Conservation (phyloP, 208 protist genomes). For the Crithidia acanthocephali region DNA sequence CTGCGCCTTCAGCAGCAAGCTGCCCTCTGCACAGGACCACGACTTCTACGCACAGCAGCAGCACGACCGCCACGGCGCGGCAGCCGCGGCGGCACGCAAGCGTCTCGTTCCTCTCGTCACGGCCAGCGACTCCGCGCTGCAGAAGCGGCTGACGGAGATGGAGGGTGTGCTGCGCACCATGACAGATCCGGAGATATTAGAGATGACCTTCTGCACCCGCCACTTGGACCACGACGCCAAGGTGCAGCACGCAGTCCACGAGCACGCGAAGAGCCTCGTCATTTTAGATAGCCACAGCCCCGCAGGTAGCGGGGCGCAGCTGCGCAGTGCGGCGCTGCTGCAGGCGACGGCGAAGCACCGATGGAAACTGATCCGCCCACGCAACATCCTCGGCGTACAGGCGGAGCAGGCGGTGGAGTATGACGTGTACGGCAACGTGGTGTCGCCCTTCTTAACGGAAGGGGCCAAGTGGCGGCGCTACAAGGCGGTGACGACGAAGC, state of each 20-base stretch:
- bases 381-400: slow-evolving; percentile 59
- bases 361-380: slow-evolving; percentile 60
- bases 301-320: slow-evolving; percentile 17
- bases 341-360: slow-evolving; percentile 32
- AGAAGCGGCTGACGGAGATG: slow-evolving; percentile 55
- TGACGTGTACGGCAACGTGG: slow-evolving; percentile 81
- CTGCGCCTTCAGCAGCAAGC: slow-evolving; percentile 76
- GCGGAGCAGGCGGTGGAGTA: slow-evolving; percentile 58
- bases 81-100: slow-evolving; percentile 21
- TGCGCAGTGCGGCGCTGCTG: slow-evolving; percentile 24
- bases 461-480: slow-evolving; percentile 78
- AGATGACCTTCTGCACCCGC: slow-evolving; percentile 70
- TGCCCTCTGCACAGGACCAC: slow-evolving; percentile 37
- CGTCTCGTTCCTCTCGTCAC: slow-evolving; percentile 53
- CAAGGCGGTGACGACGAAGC: slow-evolving; percentile 57
- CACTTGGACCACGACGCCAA: slow-evolving; percentile 40
- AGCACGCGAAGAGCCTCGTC: slow-evolving; percentile 25
- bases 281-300: slow-evolving; percentile 11
- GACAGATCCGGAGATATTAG: slow-evolving; percentile 72
- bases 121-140: slow-evolving; percentile 53
- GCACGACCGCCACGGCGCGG: slow-evolving; percentile 6
- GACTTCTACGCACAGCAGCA: slow-evolving; percentile 24
- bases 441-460: slow-evolving; percentile 75
- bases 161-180: slow-evolving; percentile 53
- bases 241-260: slow-evolving; percentile 26